A percentile compares a stretch with the other conserved stretches of the same genome.
phyloP scores from a whole-genome alignment of 2,329 filamentous ascomycete species.

The Pseudohalonectria lignicola region DNA sequence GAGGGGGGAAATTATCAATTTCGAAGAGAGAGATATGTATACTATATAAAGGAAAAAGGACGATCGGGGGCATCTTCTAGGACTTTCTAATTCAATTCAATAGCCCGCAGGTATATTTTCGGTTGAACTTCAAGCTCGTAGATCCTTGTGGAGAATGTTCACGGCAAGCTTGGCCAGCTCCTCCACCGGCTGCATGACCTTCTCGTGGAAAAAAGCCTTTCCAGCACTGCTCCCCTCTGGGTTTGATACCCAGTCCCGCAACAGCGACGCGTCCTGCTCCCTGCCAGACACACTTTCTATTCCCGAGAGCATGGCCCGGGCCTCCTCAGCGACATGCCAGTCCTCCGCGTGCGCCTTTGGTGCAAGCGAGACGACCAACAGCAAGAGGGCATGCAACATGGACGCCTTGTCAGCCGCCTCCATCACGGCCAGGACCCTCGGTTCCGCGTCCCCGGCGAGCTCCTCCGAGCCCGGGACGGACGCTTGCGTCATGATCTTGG shows the following conservation, averaged over 20 bases:
- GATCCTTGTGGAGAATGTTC: constrained; percentile 30
- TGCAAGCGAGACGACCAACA: constrained; percentile 31
- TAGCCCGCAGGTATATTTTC: too few relatives aligned
- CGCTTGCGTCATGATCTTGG: constrained; percentile 39
- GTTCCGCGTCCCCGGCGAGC: constrained; percentile 9
- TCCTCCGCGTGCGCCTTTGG: constrained; percentile 29
- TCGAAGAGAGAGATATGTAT: too few relatives aligned
- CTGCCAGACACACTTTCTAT: constrained; percentile 34
- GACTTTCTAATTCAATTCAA: too few relatives aligned
- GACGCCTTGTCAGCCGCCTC: constrained; percentile 38
- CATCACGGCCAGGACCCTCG: constrained; percentile 17
- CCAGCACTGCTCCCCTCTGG: constrained; percentile 24
- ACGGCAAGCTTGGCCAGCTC: constrained; percentile 33
- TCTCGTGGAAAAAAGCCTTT: constrained; percentile 34
- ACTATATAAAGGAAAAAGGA: too few relatives aligned
- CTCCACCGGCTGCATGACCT: constrained; percentile 35
- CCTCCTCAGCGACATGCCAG: constrained; percentile 32
- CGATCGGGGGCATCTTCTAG: too few relatives aligned
- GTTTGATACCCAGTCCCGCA: constrained; percentile 30
- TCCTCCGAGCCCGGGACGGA: constrained; percentile 20
- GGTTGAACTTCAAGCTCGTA: too few relatives aligned
- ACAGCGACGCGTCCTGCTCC: constrained; percentile 28
- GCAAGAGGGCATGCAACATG: constrained; percentile 40
- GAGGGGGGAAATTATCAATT: too few relatives aligned
- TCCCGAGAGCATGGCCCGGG: constrained; percentile 35